phyloP scores from a whole-genome alignment of 768 basidiomycete genomes.

The Amanita thiersii region DNA sequence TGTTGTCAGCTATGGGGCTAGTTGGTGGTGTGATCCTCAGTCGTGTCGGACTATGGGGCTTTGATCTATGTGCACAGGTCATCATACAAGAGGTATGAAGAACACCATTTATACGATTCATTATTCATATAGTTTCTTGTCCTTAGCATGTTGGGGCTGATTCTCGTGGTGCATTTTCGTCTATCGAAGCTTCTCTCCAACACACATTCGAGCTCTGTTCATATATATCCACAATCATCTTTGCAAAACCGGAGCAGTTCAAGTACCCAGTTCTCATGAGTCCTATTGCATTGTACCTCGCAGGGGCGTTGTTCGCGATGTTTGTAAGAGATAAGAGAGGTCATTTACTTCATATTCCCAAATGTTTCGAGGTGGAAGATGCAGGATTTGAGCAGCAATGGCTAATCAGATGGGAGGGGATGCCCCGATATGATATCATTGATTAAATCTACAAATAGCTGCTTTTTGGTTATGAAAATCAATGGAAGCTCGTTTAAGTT shows the following conservation, averaged over 20 bases:
- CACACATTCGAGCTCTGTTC: constrained; percentile 19
- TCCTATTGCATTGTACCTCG: constrained; percentile 10
- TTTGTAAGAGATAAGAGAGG: constrained; percentile 18
- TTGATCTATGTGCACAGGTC: constrained; percentile 19
- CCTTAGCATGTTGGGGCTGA: constrained; percentile 15
- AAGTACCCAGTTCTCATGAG: constrained; percentile 17
- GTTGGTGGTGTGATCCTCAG: constrained; percentile 17
- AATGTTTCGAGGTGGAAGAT: not conserved
- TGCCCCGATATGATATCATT: not conserved
- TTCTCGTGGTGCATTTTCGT: constrained; percentile 17
- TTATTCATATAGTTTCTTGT: not conserved
- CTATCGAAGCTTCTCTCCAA: constrained; percentile 19
- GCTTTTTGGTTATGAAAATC: too few species aligned
- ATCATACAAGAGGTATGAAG: constrained; percentile 18
- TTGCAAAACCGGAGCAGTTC: constrained; percentile 20
- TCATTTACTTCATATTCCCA: constrained; percentile 15
- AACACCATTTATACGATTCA: not conserved
- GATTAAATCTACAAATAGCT: too few species aligned
- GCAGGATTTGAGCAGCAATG: not conserved
- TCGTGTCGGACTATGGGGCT: constrained; percentile 22
- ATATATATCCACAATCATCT: constrained; percentile 17
- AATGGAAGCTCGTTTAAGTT: too few species aligned
- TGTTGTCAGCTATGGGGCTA: constrained; percentile 11
- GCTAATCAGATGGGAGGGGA: constrained; percentile 5
- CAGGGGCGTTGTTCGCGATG: constrained; percentile 12